Percentiles rank a stretch among this genome's conserved stretches.
phyloP scores from a whole-genome alignment of 768 basidiomycete species.

The Leccinum broughii region DNA sequence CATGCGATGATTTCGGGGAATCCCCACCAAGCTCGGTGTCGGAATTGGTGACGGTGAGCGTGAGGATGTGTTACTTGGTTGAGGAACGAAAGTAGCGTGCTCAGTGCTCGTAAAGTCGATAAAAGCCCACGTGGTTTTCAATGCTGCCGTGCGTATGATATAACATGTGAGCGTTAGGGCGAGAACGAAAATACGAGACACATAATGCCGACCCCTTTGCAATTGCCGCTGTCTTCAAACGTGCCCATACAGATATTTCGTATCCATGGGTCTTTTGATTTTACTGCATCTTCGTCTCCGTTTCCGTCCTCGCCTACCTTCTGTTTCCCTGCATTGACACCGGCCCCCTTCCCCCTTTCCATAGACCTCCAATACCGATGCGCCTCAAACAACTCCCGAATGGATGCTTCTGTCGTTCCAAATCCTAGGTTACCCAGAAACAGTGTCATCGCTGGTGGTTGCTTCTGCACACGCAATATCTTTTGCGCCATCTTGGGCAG shows the following conservation, averaged over 20 bases:
- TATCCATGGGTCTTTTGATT: slow-evolving; percentile 50
- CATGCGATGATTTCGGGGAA: slow-evolving; percentile 69
- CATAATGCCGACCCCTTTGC: slow-evolving; percentile 77
- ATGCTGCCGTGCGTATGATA: not conserved
- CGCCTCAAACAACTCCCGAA: slow-evolving; percentile 71
- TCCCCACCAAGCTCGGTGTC: too few relatives aligned
- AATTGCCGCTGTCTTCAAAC: slow-evolving; percentile 92
- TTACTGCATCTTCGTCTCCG: not conserved
- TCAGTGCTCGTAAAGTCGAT: slow-evolving; percentile 83
- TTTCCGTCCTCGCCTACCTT: slow-evolving; percentile 5
- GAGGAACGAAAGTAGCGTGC: slow-evolving; percentile 56
- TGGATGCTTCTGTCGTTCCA: slow-evolving; percentile 77
- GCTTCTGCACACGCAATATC: slow-evolving; percentile 76
- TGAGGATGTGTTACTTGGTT: too few relatives aligned
- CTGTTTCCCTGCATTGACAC: slow-evolving; percentile 31
- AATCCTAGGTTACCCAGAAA: slow-evolving; percentile 95
- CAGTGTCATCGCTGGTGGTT: slow-evolving; percentile 79
- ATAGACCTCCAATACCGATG: slow-evolving; percentile 41
- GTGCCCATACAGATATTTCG: slow-evolving; percentile 91
- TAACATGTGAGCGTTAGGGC: not conserved
- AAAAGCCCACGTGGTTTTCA: slow-evolving; percentile 75
- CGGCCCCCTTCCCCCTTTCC: slow-evolving; percentile 35
- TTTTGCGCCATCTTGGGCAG: slow-evolving; percentile 73
- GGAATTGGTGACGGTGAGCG: too few relatives aligned
- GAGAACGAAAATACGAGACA: slow-evolving; percentile 19